Evolutionary conservation across 352 stramenopile genomes (phyloP).

Genomic region (Globisporangium echinulatum): DNA sequence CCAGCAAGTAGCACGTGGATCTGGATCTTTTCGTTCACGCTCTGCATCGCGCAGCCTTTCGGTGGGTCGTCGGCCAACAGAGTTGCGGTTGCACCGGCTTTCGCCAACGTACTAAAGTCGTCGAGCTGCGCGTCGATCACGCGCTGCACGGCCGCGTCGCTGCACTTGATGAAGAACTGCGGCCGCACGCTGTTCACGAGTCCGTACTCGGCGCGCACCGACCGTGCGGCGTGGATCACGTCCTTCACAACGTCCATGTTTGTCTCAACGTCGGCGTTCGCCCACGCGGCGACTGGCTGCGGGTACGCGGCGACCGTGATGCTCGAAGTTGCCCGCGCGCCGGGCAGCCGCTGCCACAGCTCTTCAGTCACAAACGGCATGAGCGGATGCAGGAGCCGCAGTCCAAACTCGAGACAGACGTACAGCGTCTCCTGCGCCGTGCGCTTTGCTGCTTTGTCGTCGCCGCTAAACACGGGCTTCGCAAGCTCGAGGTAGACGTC

Average conservation of each 20-base stretch:
- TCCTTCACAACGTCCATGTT: constrained; percentile 93
- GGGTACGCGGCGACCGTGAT: constrained; percentile 82
- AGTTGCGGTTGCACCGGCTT: constrained; percentile 86
- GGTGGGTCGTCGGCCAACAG: constrained; percentile 80
- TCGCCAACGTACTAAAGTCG: constrained; percentile 95
- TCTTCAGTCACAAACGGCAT: constrained; percentile 99
- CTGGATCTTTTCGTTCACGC: constrained; percentile 92
- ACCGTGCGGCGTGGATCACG: constrained; percentile 93
- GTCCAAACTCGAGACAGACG: constrained; percentile 72
- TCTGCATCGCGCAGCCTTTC: constrained; percentile 89
- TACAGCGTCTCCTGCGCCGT: constrained; percentile 84
- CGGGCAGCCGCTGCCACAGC: constrained; percentile 82
- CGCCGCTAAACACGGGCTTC: constrained; percentile 94
- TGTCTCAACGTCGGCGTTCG: constrained; percentile 82
- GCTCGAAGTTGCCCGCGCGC: constrained; percentile 53
- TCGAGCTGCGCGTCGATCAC: constrained; percentile 81
- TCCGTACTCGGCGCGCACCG: constrained; percentile 87
- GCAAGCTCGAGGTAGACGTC: constrained; percentile 99
- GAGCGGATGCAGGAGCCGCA: constrained; percentile 94
- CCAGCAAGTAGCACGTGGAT: constrained; percentile 82
- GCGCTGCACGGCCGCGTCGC: constrained; percentile 60
- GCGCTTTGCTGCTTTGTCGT: constrained; percentile 59
- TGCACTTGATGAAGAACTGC: constrained; percentile 89
- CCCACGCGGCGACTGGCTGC: constrained; percentile 75
- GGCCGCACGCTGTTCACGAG: constrained; percentile 75